A percentile compares a stretch with the other conserved stretches of the same genome.
phyloP scores from a whole-genome alignment of 192 early-diverging fungal genomes.

The Obelidium mucronatum region DNA sequence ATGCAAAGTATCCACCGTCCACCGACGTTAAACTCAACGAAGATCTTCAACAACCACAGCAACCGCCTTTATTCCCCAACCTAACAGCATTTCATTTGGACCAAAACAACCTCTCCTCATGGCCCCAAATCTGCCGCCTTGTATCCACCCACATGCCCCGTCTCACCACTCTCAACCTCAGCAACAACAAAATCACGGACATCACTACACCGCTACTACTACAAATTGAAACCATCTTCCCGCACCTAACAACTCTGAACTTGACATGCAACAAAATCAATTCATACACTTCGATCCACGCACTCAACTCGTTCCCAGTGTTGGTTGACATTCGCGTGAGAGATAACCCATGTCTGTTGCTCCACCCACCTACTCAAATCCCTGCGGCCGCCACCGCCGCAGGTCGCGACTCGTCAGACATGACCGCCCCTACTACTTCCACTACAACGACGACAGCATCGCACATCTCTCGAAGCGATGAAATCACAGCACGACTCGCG shows the following conservation, averaged over 20 bases:
- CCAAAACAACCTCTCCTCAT: conserved; percentile 41
- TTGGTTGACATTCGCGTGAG: conserved; percentile 43
- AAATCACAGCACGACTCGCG: conserved; percentile 38
- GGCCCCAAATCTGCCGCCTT: conserved; percentile 41
- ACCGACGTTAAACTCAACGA: background rate
- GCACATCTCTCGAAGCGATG: conserved; percentile 13
- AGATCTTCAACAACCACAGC: background rate
- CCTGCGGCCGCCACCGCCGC: too few relatives aligned
- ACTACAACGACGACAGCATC: background rate
- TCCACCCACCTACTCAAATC: background rate
- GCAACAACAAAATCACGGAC: too few relatives aligned
- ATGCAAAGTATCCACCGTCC: background rate
- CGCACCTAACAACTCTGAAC: too few relatives aligned
- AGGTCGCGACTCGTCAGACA: too few relatives aligned
- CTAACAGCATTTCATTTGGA: conserved; percentile 48
- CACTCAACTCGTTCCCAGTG: conserved; percentile 44
- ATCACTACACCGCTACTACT: too few relatives aligned
- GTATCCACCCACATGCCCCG: conserved; percentile 26
- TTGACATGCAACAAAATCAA: conserved; percentile 39
- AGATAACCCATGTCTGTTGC: conserved; percentile 45
- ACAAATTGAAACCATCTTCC: too few relatives aligned
- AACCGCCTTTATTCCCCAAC: conserved; percentile 15
- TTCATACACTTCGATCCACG: conserved; percentile 42
- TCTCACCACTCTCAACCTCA: too few relatives aligned
- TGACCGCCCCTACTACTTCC: background rate